Base-by-base conservation (phyloP, 768 basidiomycete genomes). In the Termitomyces sp. region DNA sequence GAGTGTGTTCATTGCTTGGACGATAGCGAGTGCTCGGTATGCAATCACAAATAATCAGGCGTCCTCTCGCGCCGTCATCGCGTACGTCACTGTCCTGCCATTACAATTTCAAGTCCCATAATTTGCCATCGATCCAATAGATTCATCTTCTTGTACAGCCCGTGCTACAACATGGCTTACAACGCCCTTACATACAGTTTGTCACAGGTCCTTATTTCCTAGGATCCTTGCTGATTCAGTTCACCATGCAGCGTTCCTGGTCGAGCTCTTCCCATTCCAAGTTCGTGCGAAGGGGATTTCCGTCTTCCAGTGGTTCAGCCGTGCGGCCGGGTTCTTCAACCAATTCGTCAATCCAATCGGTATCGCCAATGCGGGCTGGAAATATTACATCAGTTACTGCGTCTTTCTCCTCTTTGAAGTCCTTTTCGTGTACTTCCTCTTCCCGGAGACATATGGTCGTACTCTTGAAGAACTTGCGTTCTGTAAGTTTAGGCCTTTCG, bases 211-310 rank as follows among this genome's bases (percentile, higher is more conserved):
- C 78, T 79, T 69, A 77, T 42, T 9, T 44, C 27, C 2, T 53
- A 9, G 16, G 5, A 22, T 43, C 18, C 22, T 50, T 20, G 40
- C 34, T 2, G 47, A 79, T 77, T n/a, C 53, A n/a, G 68, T 20
- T 5, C 81, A 40, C 14, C 55, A 24, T 33, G 26, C 62, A 84
- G 84, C 85, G 5, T 86, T 76, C 77, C 69, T 86, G 59, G 84
- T 87, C n/a, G 86, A 87, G 63, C 66, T 88, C 33, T 87, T 87
- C 75, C 86, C 86, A 0, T 87, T 76, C 72, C 80, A 83, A 60
- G 78, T 78, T 30, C 83, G 86, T 56, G 79, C 86, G 1, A 82
- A 79, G 67, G 86, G 86, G 39, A 79, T 87, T 53, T 71, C 84
- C 4, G 65, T 87, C 16, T 86, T 83, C 74, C 83, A 87, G 61